Base-by-base conservation (phyloP, 2,329 filamentous ascomycete species). In the Graphiopsis chlorocephala region DNA sequence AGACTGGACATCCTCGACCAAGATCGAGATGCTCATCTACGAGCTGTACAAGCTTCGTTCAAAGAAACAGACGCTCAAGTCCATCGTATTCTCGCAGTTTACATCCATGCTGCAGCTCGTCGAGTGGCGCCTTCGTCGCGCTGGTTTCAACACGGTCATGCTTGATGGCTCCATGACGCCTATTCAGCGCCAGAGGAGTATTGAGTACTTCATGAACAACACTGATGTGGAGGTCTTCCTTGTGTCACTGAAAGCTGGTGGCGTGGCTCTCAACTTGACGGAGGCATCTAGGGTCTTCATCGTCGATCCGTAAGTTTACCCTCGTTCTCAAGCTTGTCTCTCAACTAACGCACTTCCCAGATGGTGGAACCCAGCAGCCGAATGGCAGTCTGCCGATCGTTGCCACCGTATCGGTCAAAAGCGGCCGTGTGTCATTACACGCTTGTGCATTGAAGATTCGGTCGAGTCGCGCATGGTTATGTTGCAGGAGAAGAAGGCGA, bases 301-400 rank as follows among this genome's bases (percentile, higher is more conserved):
- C 67, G 88, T 98, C 65, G 95, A 99, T 73, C 95, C 95, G 83
- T 93, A 86, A 85, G 90, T 89, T 50, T 47, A 33, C 48, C 15
- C 15, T 25, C 33, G 29, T 64, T 31, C 57, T 60, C 7, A 3
- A 26, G 23, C 11, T 71, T 50, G 38, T 64, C 68, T 55, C 77
- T 77, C 70, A 80, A 48, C 53, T 64, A 59, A 64, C 61, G 4
- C 11, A 28, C 15, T 65, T 33, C 67, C 38, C 70, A 93, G 90
- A 71, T 98, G 95, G 95, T 99, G 95, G 95, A 98, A 98, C 71
- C 95, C 95, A n/a, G 93, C 93, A n/a, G 94, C 94, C 0, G 95
- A 99, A 80, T 99, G 95, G 95, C 95, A 99, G 79, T 95, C 91
- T 67, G 95, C 95, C 2, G 95, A 99, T 68, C 80, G 82, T 57